phyloP scores from a whole-genome alignment of 2,329 filamentous ascomycete genomes.

The Blumeriella jaapii region DNA sequence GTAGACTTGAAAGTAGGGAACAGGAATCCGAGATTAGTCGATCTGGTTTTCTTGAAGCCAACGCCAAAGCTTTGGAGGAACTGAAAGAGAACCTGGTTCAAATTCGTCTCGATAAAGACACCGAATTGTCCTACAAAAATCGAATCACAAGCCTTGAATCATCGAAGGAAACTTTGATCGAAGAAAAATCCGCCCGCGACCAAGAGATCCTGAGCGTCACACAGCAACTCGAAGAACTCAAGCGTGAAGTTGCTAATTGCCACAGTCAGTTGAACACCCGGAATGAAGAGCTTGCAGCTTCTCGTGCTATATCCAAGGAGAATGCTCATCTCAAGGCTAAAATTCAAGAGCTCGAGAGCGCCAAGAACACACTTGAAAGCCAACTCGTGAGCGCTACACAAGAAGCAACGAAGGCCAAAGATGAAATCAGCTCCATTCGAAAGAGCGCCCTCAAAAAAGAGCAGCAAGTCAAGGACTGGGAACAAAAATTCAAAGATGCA shows the following conservation, averaged over 20 bases:
- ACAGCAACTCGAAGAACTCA: constrained; percentile 12
- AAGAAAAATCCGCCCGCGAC: constrained; percentile 9
- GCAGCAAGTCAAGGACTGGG: constrained; percentile 7
- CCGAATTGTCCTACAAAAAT: constrained; percentile 11
- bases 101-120: constrained; percentile 13
- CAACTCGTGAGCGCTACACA: constrained; percentile 27
- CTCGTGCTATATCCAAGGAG: constrained; percentile 13
- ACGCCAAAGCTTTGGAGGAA: constrained; percentile 12
- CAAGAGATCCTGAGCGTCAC: constrained; percentile 9
- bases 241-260: constrained; percentile 12
- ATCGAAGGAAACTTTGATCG: constrained; percentile 12
- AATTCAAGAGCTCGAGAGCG: constrained; percentile 17
- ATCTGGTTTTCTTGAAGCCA: constrained; percentile 9
- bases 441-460: constrained; percentile 6
- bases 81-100: constrained; percentile 16
- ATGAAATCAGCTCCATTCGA: constrained; percentile 9
- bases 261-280: constrained; percentile 14
- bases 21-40: constrained; percentile 6
- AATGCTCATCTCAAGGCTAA: constrained; percentile 12
- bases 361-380: constrained; percentile 16
- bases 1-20: constrained; percentile 14
- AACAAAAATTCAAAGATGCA: constrained; percentile 7
- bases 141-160: constrained; percentile 17
- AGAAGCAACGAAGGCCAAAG: constrained; percentile 17
- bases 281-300: constrained; percentile 14